phyloP scores from a whole-genome alignment of 2,329 filamentous ascomycete species.

The Fusarium sp. region DNA sequence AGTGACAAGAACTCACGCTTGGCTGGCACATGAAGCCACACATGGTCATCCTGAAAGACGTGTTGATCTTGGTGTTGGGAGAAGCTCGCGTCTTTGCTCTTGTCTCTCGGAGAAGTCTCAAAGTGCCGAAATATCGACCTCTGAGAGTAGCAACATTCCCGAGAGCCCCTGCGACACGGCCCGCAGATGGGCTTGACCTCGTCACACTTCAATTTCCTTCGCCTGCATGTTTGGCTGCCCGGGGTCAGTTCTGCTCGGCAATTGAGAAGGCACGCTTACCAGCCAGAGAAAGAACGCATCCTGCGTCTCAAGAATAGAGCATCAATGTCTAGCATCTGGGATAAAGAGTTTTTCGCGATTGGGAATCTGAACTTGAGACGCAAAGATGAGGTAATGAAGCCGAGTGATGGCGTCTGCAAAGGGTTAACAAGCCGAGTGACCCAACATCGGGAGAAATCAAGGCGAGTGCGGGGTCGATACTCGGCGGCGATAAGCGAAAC shows the following conservation, averaged over 20 bases:
- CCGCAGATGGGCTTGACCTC: constrained; percentile 39
- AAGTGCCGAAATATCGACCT: constrained; percentile 35
- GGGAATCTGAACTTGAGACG: background rate
- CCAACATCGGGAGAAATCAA: constrained; percentile 12
- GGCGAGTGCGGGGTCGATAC: constrained; percentile 32
- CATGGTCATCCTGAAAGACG: constrained; percentile 20
- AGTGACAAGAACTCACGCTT: constrained; percentile 8
- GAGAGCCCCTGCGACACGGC: constrained; percentile 30
- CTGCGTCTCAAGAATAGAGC: background rate
- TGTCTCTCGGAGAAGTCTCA: background rate
- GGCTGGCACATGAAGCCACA: constrained; percentile 32
- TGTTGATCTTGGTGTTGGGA: background rate
- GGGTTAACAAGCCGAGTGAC: background rate
- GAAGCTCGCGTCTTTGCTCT: background rate
- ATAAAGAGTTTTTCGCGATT: background rate
- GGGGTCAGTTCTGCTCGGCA: background rate
- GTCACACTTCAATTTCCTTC: constrained; percentile 45
- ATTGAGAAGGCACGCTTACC: constrained; percentile 9
- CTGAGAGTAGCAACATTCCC: constrained; percentile 29
- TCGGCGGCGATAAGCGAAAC: constrained; percentile 5
- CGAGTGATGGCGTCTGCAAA: background rate
- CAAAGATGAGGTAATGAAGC: background rate
- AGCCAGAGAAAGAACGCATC: constrained; percentile 42
- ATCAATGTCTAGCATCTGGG: background rate
- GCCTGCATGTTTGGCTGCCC: constrained; percentile 36